Evolutionary conservation across 2,329 filamentous ascomycete genomes (phyloP).

Genomic region (Paraphoma sp.): DNA sequence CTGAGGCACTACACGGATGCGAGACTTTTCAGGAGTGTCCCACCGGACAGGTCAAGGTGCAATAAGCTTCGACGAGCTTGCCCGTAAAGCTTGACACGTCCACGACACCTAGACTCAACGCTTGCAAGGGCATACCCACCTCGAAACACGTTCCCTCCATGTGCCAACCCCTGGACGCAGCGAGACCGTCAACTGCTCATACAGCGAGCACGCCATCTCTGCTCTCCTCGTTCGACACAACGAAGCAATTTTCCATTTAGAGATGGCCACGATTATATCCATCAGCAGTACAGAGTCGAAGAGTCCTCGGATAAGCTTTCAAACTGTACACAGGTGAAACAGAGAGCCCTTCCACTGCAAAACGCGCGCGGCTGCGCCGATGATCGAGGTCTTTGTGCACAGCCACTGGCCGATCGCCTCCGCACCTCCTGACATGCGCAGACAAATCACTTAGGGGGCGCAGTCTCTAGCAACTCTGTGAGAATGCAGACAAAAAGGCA

Average conservation of each 20-base stretch:
- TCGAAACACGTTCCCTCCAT: neutral
- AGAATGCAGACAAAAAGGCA: constrained; percentile 9
- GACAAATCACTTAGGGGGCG: constrained; percentile 6
- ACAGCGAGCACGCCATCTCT: neutral
- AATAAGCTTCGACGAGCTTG: neutral
- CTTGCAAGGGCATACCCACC: neutral
- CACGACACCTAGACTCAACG: neutral
- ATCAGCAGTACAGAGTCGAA: neutral
- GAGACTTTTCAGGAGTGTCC: neutral
- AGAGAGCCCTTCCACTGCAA: neutral
- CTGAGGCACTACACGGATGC: too few species aligned
- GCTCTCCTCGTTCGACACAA: neutral
- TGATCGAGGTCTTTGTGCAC: constrained; percentile 1
- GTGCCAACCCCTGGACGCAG: neutral
- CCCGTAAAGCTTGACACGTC: constrained; percentile 8
- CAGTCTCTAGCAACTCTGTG: constrained; percentile 11
- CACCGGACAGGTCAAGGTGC: neutral
- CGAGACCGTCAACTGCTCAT: neutral
- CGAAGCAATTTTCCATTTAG: too few species aligned
- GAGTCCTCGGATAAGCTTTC: neutral
- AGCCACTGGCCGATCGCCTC: constrained; percentile 3
- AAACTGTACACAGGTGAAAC: neutral
- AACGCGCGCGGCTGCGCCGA: constrained; percentile 1
- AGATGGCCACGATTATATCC: neutral
- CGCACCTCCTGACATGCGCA: constrained; percentile 3